Conservation (phyloP, 345 rosid genomes). For the Brassica carinata region DNA sequence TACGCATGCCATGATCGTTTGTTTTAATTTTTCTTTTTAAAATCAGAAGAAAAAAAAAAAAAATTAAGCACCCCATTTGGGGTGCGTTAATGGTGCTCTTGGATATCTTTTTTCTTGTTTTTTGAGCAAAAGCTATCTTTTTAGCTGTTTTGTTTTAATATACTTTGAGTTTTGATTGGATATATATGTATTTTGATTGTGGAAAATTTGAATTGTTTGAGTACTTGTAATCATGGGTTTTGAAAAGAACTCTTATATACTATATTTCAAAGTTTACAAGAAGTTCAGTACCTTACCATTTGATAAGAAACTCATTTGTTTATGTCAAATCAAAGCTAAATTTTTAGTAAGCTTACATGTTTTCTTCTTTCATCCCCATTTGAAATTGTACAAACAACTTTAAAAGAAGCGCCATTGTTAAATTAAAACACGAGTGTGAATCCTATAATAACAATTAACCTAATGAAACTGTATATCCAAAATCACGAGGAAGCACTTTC, state of each 20-base stretch:
- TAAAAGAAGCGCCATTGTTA: neutral
- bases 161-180: neutral
- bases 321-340: neutral
- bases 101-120: neutral
- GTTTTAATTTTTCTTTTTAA: too few species aligned
- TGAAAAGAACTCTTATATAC: neutral
- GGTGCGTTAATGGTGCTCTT: too few species aligned
- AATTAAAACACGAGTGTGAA: neutral
- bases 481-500: neutral
- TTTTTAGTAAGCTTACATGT: too few species aligned
- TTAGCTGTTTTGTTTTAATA: neutral
- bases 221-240: neutral
- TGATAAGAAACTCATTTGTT: neutral
- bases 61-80: too few species aligned
- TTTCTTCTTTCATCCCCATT: neutral
- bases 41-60: too few species aligned
- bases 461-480: neutral
- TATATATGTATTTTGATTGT: conserved; percentile 3
- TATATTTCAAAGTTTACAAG: neutral
- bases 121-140: neutral
- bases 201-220: neutral
- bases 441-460: too few species aligned
- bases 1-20: too few species aligned
- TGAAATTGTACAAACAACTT: neutral
- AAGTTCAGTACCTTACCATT: neutral